phyloP scores from a whole-genome alignment of 345 rosid genomes.

The Citrus inodora region DNA sequence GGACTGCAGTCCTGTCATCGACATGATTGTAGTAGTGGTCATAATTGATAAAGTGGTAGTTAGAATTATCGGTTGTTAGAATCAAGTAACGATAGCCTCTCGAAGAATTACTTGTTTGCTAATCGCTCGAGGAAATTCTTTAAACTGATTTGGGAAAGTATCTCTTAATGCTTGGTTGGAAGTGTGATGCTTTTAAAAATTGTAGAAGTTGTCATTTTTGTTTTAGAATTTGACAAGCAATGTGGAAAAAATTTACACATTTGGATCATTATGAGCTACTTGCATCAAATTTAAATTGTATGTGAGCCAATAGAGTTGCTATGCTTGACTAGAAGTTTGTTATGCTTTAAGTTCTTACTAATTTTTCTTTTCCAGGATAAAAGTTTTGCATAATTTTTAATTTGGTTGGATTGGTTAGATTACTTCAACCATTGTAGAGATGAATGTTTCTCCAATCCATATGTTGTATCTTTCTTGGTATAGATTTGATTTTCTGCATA shows the following conservation, averaged over 20 bases:
- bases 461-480: neutral
- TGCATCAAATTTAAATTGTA: neutral
- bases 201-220: neutral
- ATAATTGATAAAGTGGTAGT: neutral
- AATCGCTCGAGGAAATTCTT: neutral
- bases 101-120: neutral
- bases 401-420: neutral
- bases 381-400: neutral
- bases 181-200: conserved; percentile 1
- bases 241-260: neutral
- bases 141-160: neutral
- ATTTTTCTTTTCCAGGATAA: neutral
- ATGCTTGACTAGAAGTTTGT: neutral
- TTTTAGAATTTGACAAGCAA: neutral
- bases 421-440: neutral
- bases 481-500: neutral
- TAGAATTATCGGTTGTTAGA: neutral
- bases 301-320: neutral
- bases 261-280: neutral
- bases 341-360: neutral
- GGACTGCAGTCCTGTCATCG: neutral
- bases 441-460: neutral
- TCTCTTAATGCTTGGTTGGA: neutral
- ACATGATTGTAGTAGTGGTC: neutral
- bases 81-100: neutral